Base-by-base conservation (phyloP, 1,284 basidiomycete genomes). In the Sporisorium exsertum region DNA sequence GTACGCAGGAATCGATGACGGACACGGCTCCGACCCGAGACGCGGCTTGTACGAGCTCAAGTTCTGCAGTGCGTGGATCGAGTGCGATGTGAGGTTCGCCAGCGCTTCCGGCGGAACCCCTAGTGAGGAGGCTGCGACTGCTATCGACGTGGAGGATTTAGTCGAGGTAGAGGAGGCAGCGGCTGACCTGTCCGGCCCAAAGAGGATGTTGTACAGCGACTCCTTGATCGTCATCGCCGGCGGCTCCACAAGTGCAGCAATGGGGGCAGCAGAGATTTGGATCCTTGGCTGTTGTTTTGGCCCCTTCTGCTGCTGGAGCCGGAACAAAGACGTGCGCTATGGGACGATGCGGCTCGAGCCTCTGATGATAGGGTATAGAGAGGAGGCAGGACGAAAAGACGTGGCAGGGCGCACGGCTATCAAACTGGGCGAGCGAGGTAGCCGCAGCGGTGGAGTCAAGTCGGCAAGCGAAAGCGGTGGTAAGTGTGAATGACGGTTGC, bases 1-100 rank as follows among this genome's bases (percentile, higher is more conserved):
- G 37, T 79, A 84, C 1, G 83, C 83, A 7, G 82, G 81, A 1
- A 84, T 64, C 0, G 56, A 57, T 1, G 54, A 20, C 0, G 81
- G 72, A 60, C 82, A 83, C 3, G 79, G 81, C 43, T 83, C 81
- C 4, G 63, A 64, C 2, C 53, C 59, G 1, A 72, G 61, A 4
- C 26, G 52, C 0, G 73, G 77, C 13, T 7, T 24, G 59, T 79
- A 70, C n/a, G 52, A 35, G 26, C 37, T 49, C 26, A 83, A 56
- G 32, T 66, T 77, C n/a, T 62, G 54, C 7, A 83, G 63, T 1
- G 80, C 76, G 13, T 71, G 56, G 16, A 75, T 57, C 12, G 72
- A 75, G 40, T 69, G 72, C 16, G 63, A 59, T 1, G 67, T 66
- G 22, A 71, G 58, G 18, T 35, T 58, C 35, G 57, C 8, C 3